phyloP scores from a whole-genome alignment of 2,329 filamentous ascomycete species.

The Aureobasidium sp. region DNA sequence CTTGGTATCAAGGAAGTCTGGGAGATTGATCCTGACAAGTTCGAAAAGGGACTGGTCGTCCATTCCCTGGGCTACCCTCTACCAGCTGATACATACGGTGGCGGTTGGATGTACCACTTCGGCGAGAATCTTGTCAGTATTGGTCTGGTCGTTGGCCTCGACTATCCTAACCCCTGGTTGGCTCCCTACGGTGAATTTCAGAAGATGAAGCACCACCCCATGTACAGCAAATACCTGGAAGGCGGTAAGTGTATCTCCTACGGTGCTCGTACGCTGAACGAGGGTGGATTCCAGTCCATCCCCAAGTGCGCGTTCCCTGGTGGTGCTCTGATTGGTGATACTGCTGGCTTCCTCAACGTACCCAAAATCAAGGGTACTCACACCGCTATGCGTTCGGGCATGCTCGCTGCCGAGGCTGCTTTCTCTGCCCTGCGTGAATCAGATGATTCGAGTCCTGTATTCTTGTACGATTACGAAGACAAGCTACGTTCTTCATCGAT shows the following conservation, averaged over 20 bases:
- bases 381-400: conserved; percentile 94
- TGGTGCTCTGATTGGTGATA: conserved; percentile 90
- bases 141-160: conserved; percentile 84
- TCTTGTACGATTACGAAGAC: conserved; percentile 92
- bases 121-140: conserved; percentile 93
- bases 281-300: conserved; percentile 96
- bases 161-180: conserved; percentile 95
- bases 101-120: conserved; percentile 99
- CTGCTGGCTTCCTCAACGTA: conserved; percentile 92
- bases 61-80: conserved; percentile 94
- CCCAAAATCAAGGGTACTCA: conserved; percentile 99
- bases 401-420: conserved; percentile 88
- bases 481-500: conserved; percentile 77
- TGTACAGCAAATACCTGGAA: conserved; percentile 80
- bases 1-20: conserved; percentile 95
- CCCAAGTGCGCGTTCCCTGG: conserved; percentile 95
- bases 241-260: conserved; percentile 98
- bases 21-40: conserved; percentile 92
- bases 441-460: conserved; percentile 61
- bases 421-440: conserved; percentile 62
- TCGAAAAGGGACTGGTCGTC: conserved; percentile 73
- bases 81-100: conserved; percentile 82
- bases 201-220: conserved; percentile 95
- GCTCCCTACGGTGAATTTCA: conserved; percentile 96
- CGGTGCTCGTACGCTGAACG: conserved; percentile 81